phyloP scores from a whole-genome alignment of 2,329 filamentous ascomycete genomes.

The Ceratocystis ficicola region DNA sequence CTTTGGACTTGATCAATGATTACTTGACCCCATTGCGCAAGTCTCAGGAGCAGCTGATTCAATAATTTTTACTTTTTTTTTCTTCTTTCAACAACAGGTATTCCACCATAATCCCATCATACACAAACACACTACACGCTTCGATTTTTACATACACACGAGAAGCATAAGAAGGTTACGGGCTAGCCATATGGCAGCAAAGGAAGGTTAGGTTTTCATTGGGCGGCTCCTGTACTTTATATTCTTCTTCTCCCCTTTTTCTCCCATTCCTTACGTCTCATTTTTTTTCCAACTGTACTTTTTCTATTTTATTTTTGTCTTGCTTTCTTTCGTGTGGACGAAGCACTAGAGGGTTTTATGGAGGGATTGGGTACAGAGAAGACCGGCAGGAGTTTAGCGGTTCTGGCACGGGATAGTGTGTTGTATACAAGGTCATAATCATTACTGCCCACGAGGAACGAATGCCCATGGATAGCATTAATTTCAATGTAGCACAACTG shows the following conservation, averaged over 20 bases:
- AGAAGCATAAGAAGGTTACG: conserved; percentile 2
- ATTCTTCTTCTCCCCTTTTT: neutral
- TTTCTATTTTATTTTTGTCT: conserved; percentile 7
- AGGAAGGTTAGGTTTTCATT: neutral
- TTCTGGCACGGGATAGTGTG: neutral
- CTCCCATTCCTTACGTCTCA: neutral
- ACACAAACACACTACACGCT: neutral
- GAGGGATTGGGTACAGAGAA: neutral
- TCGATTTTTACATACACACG: conserved; percentile 4
- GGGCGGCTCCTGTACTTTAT: conserved; percentile 14
- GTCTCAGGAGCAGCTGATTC: neutral
- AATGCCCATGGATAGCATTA: neutral
- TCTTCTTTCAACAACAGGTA: neutral
- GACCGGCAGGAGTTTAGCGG: neutral
- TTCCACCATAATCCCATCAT: neutral
- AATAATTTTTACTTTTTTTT: conserved; percentile 13
- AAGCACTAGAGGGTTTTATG: neutral
- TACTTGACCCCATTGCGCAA: neutral
- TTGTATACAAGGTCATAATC: conserved; percentile 10
- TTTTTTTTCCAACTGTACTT: conserved; percentile 4
- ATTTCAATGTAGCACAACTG: neutral
- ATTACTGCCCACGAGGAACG: conserved; percentile 1
- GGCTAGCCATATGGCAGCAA: neutral
- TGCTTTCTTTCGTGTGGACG: conserved; percentile 7
- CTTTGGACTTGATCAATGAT: neutral